Evolutionary conservation across 345 rosid genomes (phyloP), one percentile per base, ranked within the genome.

Genomic region (Eutrema yunnanense): DNA sequence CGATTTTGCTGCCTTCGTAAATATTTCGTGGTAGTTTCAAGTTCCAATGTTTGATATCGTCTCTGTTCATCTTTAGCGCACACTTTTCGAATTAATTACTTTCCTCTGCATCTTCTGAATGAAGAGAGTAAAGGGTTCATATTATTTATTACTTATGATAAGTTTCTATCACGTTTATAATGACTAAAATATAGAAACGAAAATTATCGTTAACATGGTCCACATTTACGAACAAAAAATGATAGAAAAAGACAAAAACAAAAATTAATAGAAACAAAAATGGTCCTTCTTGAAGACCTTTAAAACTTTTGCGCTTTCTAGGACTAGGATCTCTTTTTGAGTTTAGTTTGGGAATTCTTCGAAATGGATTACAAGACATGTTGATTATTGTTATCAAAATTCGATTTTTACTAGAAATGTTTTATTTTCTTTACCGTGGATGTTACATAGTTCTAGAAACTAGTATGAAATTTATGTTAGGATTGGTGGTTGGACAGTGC

Each of bases 111-210:
- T 41, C 50, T 38, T 33, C 29, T 11, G 51, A 40, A 40, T 40
- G 33, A 40, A 29, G 41, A 71, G 60, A 72, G 55, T 63, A 72
- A 72, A 63, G 44, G 76, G 63, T 72, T 63, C 69, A 52, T 33
- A 44, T 53, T 43, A 53, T 42, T 41, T 62, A 33, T 62, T 59
- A 46, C 5, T 5, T 4, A 6, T 47, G 33, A 30, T 36, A 38
- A 48, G 9, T 60, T 61, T 32, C 33, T 50, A n/a, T 52, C 52
- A 62, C 62, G 44, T 62, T 72, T 62, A 42, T 34, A 53, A 63
- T 63, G 70, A 63, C 43, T 42, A 8, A 9, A 41, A 62, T 38
- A 53, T 53, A 19, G 40, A 53, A 12, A 14, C 44, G 37, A 37
- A 56, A 14, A 56, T 34, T 5, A 57, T 57, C 44, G 42, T 56